phyloP scores from a whole-genome alignment of 306 rosid genomes.

The Lithocarpus polystachyus region DNA sequence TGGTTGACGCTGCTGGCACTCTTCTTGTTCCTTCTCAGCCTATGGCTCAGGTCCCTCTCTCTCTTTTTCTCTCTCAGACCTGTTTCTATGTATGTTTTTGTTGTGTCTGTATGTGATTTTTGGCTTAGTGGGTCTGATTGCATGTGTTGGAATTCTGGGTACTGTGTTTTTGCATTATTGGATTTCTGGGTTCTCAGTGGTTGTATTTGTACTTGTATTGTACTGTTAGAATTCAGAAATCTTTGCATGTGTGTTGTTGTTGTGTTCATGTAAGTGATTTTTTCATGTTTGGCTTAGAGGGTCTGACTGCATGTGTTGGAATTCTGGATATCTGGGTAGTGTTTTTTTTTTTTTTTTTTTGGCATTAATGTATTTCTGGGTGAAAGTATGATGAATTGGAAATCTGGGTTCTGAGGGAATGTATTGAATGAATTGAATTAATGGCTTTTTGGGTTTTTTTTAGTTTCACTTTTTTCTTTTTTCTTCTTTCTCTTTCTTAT shows the following conservation, averaged over 20 bases:
- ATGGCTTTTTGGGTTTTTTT: not conserved
- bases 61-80: not conserved
- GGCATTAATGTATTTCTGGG: not conserved
- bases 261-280: not conserved
- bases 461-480: not conserved
- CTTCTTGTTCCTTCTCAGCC: conserved; percentile 96
- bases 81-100: not conserved
- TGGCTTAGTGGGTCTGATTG: not conserved
- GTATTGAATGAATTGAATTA: not conserved
- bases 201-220: not conserved
- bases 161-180: not conserved
- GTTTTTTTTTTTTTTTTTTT: not conserved
- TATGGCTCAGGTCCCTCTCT: conserved; percentile 67
- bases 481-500: not conserved
- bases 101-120: not conserved
- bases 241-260: not conserved
- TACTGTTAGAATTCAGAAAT: too few relatives aligned
- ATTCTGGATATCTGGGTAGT: not conserved
- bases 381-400: not conserved
- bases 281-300: not conserved
- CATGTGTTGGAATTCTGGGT: not conserved
- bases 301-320: not conserved
- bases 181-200: not conserved
- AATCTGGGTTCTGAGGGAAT: not conserved
- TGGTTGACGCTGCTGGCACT: conserved; percentile 96